Evolutionary conservation across 129 eudicot genomes (phyloP).

Genomic region (Lactuca sativa): DNA sequence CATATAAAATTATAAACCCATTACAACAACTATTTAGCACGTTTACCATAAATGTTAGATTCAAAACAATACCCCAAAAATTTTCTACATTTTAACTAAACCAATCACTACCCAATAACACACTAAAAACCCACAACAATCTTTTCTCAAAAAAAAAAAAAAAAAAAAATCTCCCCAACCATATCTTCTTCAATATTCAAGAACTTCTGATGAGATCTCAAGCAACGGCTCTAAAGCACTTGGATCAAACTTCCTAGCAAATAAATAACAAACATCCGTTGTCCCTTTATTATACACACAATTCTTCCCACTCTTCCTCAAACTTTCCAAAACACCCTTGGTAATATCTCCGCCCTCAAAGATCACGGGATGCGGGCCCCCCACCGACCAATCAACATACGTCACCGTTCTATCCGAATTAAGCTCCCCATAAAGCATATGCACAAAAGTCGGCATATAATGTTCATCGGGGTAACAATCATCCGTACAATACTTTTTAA

Average conservation of each 20-base stretch:
- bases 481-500: slow-evolving; percentile 59
- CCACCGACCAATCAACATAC: slow-evolving; percentile 71
- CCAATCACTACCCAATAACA: not conserved
- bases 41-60: not conserved
- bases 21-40: not conserved
- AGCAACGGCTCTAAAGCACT: slow-evolving; percentile 62
- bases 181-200: slow-evolving; percentile 42
- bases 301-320: slow-evolving; percentile 62
- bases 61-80: slow-evolving; percentile 4
- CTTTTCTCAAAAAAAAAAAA: not conserved
- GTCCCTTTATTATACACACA: slow-evolving; percentile 51
- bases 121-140: slow-evolving; percentile 6
- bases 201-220: slow-evolving; percentile 40
- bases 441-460: slow-evolving; percentile 68
- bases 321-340: slow-evolving; percentile 41
- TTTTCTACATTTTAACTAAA: slow-evolving; percentile 8
- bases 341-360: slow-evolving; percentile 54
- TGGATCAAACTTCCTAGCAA: slow-evolving; percentile 76
- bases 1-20: too few species aligned
- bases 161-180: not conserved
- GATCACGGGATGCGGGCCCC: slow-evolving; percentile 74
- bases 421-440: slow-evolving; percentile 54
- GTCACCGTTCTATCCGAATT: slow-evolving; percentile 73
- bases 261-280: slow-evolving; percentile 54
- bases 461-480: slow-evolving; percentile 90